These are phyloP conservation scores for Miscanthus sacchariflorus DNA, from an alignment of 202 grass and related monocot genomes.

Conservation along the genomic window DNA sequence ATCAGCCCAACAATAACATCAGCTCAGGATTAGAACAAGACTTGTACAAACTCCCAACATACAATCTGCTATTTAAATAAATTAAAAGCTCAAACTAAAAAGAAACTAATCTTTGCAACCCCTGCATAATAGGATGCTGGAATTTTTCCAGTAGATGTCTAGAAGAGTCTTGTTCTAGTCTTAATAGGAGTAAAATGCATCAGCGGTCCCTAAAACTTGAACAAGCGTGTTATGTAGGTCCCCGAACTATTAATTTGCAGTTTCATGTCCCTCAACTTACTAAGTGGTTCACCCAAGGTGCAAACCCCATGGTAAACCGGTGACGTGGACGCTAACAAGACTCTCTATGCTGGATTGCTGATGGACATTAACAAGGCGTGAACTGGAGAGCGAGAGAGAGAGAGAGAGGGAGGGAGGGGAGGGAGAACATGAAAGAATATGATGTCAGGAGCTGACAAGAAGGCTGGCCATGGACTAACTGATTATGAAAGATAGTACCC, in stretches of 20 bases:
- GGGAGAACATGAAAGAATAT: background rate
- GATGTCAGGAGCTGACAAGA: background rate
- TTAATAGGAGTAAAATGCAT: background rate
- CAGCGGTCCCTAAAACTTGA: background rate
- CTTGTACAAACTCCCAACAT: background rate
- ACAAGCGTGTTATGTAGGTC: background rate
- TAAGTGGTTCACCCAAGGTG: background rate
- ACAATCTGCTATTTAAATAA: slow-evolving; percentile 1
- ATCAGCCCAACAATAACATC: background rate
- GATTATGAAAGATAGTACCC: background rate
- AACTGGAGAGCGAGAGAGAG: too few species aligned
- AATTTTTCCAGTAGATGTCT: slow-evolving; percentile 3
- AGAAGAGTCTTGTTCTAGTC: slow-evolving; percentile 21
- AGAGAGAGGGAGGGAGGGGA: too few species aligned
- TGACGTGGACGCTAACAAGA: too few species aligned
- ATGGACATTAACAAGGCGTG: too few species aligned
- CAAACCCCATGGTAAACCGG: too few species aligned
- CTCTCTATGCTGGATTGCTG: too few species aligned
- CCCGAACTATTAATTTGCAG: background rate
- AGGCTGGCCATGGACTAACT: background rate
- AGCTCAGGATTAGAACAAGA: slow-evolving; percentile 11
- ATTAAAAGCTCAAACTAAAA: slow-evolving; percentile 19
- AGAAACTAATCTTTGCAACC: background rate
- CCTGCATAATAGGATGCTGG: background rate
- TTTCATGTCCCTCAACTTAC: background rate